Conservation (phyloP, 371 early-diverging fungal species). For the Zopfochytrium polystomum region DNA sequence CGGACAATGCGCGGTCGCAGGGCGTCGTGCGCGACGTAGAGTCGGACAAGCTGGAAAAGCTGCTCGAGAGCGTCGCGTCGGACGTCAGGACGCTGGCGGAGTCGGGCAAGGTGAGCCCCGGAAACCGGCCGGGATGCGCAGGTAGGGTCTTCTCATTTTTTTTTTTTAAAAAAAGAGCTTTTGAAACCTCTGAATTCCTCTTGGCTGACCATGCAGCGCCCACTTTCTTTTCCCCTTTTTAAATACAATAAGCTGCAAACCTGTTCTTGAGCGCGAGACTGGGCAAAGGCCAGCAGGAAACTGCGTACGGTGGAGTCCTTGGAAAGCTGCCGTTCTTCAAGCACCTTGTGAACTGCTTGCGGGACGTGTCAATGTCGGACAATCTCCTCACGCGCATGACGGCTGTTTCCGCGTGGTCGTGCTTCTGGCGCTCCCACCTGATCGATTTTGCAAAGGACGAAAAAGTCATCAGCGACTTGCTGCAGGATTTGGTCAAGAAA, state of each 20-base stretch:
- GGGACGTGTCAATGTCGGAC: background rate
- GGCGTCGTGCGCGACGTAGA: background rate
- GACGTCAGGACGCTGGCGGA: background rate
- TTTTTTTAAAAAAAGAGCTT: background rate
- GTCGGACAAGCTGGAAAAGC: background rate
- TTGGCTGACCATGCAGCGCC: too few relatives aligned
- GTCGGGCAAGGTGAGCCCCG: background rate
- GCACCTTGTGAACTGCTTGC: background rate
- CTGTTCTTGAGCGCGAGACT: too few relatives aligned
- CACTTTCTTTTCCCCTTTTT: too few relatives aligned
- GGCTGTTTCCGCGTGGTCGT: background rate
- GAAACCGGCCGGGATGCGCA: background rate
- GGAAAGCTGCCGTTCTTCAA: background rate
- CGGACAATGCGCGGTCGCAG: background rate
- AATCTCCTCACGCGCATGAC: background rate
- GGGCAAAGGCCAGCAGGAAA: background rate
- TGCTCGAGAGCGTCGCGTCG: background rate
- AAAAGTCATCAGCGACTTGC: too few relatives aligned
- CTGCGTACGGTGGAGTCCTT: background rate
- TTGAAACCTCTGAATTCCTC: background rate
- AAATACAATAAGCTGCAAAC: too few relatives aligned
- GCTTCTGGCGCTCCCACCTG: background rate
- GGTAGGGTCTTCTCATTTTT: background rate
- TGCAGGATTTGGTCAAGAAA: too few relatives aligned
- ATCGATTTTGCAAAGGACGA: too few relatives aligned